Evolutionary conservation across 306 rosid species (phyloP).

Genomic region (Urtica urens): DNA sequence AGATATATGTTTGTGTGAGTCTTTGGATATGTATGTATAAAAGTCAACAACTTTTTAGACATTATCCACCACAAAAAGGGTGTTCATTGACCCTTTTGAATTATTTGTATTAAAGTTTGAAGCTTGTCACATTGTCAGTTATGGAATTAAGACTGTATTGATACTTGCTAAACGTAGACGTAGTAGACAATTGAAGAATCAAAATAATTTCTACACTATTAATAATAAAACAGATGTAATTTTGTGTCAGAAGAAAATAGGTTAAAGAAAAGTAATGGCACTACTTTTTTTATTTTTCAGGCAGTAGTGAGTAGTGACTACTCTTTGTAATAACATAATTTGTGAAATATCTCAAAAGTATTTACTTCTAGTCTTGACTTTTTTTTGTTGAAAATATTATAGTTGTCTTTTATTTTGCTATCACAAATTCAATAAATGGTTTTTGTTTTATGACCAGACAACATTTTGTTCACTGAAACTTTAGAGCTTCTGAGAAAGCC

Average conservation of each 20-base stretch:
- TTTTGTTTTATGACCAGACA: constrained; percentile 31
- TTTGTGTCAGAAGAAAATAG: neutral
- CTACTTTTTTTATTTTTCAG: neutral
- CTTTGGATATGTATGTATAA: neutral
- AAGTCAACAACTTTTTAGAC: constrained; percentile 5
- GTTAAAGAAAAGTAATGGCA: constrained; percentile 6
- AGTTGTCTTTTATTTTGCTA: constrained; percentile 17
- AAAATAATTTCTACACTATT: too few species aligned
- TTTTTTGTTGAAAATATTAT: neutral
- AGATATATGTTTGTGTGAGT: too few species aligned
- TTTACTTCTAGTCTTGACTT: neutral
- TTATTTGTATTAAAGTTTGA: too few species aligned
- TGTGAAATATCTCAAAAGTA: neutral
- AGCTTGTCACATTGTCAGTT: too few species aligned
- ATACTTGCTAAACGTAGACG: neutral
- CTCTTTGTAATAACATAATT: neutral
- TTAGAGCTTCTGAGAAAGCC: constrained; percentile 31
- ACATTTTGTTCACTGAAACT: constrained; percentile 44
- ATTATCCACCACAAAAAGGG: neutral
- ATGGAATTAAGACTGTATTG: neutral
- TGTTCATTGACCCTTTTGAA: neutral
- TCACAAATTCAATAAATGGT: constrained; percentile 29
- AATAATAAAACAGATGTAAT: too few species aligned
- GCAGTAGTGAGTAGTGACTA: constrained; percentile 2
- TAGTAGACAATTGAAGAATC: neutral